These are phyloP conservation scores for Sporothrix brasiliensis DNA, from an alignment of 2,329 filamentous ascomycete species.

Conservation along the genomic window DNA sequence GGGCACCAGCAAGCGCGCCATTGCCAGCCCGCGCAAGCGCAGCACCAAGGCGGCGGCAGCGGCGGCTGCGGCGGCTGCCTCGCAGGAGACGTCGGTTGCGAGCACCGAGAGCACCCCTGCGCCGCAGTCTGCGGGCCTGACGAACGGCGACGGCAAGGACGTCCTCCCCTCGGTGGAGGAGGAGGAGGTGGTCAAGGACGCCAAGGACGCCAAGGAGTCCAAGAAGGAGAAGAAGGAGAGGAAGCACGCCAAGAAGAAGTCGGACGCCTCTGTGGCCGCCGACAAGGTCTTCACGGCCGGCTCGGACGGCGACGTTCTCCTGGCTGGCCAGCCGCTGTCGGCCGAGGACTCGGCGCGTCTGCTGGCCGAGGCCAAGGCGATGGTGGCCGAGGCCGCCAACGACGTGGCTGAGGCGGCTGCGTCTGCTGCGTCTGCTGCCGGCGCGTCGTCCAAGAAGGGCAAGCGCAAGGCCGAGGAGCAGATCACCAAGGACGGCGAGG, in stretches of 20 bases:
- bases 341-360: conserved; percentile 79
- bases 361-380: conserved; percentile 82
- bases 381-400: conserved; percentile 68
- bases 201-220: conserved; percentile 29
- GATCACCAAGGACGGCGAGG: conserved; percentile 66
- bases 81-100: conserved; percentile 44
- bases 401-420: conserved; percentile 41
- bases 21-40: conserved; percentile 60
- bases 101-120: conserved; percentile 37
- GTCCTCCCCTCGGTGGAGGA: conserved; percentile 58
- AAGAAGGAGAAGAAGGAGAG: conserved; percentile 31
- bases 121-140: conserved; percentile 38
- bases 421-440: conserved; percentile 45
- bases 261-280: conserved; percentile 50
- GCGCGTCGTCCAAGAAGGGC: conserved; percentile 52
- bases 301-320: conserved; percentile 68
- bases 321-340: conserved; percentile 67
- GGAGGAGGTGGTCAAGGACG: conserved; percentile 47
- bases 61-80: conserved; percentile 32
- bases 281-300: conserved; percentile 29
- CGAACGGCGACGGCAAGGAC: conserved; percentile 48
- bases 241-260: conserved; percentile 62
- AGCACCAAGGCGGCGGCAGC: conserved; percentile 46
- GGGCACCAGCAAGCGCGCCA: conserved; percentile 43
- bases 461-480: conserved; percentile 79